Conservation (phyloP, 2,329 filamentous ascomycete genomes). For the Colletotrichum truncatum region DNA sequence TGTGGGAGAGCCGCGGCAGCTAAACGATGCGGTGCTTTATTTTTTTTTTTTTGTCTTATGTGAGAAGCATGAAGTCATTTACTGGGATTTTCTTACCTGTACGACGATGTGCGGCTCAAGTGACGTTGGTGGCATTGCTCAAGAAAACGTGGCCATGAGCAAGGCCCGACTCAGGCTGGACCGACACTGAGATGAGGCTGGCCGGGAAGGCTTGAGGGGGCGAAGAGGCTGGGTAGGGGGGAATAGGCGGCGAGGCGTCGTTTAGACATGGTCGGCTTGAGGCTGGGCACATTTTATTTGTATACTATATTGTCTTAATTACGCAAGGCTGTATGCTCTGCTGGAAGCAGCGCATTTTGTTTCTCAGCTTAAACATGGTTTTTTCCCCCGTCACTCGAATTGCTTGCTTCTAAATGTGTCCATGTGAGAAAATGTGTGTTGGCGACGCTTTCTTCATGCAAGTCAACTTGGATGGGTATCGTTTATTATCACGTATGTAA, state of each 20-base stretch:
- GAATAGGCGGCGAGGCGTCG: not conserved
- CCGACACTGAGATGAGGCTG: not conserved
- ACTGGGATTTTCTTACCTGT: not conserved
- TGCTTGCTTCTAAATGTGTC: not conserved
- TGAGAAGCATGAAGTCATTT: conserved; percentile 11
- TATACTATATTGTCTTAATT: conserved; percentile 27
- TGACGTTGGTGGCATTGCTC: not conserved
- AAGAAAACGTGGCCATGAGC: not conserved
- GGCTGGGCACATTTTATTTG: conserved; percentile 14
- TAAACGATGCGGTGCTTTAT: conserved; percentile 15
- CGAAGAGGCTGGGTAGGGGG: not conserved
- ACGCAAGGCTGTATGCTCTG: conserved; percentile 23
- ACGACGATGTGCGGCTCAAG: not conserved
- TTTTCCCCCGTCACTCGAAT: not conserved
- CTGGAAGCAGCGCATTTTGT: conserved; percentile 23
- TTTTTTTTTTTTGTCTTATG: too few species aligned
- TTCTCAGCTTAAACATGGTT: conserved; percentile 15
- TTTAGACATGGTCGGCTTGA: conserved; percentile 11
- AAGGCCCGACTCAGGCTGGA: not conserved
- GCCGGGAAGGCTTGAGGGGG: not conserved
- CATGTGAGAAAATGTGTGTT: not conserved
- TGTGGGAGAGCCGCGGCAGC: conserved; percentile 4
- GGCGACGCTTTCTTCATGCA: not conserved
- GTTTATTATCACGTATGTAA: not conserved
- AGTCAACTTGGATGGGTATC: not conserved